These are phyloP conservation scores for Patellaria atrata DNA, from an alignment of 495 filamentous ascomycete genomes.

Conservation along the genomic window DNA sequence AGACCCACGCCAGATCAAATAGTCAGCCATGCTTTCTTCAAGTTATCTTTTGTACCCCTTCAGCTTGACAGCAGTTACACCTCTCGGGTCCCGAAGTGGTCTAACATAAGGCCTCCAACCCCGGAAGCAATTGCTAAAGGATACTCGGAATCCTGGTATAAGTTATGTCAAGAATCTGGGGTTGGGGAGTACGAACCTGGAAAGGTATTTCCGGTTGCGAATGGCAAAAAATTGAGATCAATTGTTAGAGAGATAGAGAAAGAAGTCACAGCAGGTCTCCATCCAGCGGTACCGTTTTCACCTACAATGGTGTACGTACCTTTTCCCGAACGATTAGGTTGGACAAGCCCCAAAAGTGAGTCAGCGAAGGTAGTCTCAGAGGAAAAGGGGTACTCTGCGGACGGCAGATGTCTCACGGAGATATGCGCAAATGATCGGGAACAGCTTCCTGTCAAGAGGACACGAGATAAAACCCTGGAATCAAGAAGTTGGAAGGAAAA, in stretches of 20 bases:
- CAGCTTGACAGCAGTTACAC: slow-evolving; percentile 21
- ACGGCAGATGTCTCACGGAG: slow-evolving; percentile 18
- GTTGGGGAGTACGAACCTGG: slow-evolving; percentile 29
- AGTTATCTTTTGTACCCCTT: slow-evolving; percentile 25
- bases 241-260: slow-evolving; percentile 26
- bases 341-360: slow-evolving; percentile 10
- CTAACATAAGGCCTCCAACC: slow-evolving; percentile 24
- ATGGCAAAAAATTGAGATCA: slow-evolving; percentile 23
- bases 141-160: slow-evolving; percentile 28
- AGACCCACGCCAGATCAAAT: slow-evolving; percentile 29
- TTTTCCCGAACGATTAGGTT: slow-evolving; percentile 17
- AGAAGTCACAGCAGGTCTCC: slow-evolving; percentile 24
- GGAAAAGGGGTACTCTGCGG: slow-evolving; percentile 22
- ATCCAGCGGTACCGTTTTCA: slow-evolving; percentile 27
- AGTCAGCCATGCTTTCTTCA: slow-evolving; percentile 31
- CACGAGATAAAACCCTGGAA: slow-evolving; percentile 1
- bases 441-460: slow-evolving; percentile 9
- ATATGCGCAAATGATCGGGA: slow-evolving; percentile 19
- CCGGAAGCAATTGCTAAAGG: slow-evolving; percentile 24
- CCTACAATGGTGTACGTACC: slow-evolving; percentile 26
- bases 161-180: slow-evolving; percentile 26
- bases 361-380: slow-evolving; percentile 21
- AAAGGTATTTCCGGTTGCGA: slow-evolving; percentile 23
- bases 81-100: slow-evolving; percentile 24
- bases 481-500: slow-evolving; percentile 16